phyloP scores from a whole-genome alignment of 163 green algal genomes.

The Picocystis sp. region DNA sequence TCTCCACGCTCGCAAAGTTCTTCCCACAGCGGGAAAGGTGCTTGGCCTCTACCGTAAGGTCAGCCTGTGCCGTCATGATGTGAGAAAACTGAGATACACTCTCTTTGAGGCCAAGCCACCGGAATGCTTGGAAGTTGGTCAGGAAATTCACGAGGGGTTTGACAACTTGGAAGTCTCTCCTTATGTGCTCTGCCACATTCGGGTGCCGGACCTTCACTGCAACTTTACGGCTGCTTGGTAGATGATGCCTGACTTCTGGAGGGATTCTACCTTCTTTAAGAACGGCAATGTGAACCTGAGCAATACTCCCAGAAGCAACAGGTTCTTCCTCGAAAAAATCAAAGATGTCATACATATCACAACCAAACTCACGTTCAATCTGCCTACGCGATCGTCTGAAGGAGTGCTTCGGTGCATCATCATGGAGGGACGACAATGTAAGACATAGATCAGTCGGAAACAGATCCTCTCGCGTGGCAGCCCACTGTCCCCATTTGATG shows the following conservation, averaged over 20 bases:
- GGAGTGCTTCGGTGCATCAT: conserved; percentile 39
- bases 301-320: conserved; percentile 68
- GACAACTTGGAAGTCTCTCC: conserved; percentile 53
- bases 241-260: not conserved
- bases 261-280: conserved; percentile 12
- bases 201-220: conserved; percentile 63
- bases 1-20: conserved; percentile 43
- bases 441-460: conserved; percentile 66
- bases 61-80: conserved; percentile 71
- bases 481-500: conserved; percentile 93
- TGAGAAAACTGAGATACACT: conserved; percentile 81
- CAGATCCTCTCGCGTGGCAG: conserved; percentile 67
- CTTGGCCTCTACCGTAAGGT: conserved; percentile 66
- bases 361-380: conserved; percentile 36
- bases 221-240: conserved; percentile 27
- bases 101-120: conserved; percentile 69
- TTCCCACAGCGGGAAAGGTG: conserved; percentile 67
- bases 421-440: conserved; percentile 62
- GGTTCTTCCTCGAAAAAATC: conserved; percentile 54
- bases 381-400: not conserved
- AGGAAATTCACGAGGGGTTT: conserved; percentile 20
- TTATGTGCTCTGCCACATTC: conserved; percentile 42
- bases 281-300: conserved; percentile 49
- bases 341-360: conserved; percentile 52
- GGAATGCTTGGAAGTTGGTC: conserved; percentile 18